Conservation (phyloP, 805 yeast genomes). For the Monosporozyma servazzii region DNA sequence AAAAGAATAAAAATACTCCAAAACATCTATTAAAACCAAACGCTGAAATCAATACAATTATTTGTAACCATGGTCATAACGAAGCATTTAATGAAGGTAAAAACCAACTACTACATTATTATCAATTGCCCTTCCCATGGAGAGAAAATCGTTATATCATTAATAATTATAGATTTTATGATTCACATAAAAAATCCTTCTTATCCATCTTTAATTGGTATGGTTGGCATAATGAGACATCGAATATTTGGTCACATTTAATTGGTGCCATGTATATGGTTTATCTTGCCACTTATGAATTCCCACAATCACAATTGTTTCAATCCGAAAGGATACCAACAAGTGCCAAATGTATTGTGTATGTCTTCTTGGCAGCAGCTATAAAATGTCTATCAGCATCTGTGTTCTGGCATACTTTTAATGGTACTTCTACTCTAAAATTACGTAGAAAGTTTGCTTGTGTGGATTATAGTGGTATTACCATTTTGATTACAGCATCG, state of each 20-base stretch:
- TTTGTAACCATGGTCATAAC: constrained; percentile 39
- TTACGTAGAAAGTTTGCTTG: constrained; percentile 77
- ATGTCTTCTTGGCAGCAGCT: constrained; percentile 61
- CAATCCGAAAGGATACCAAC: constrained; percentile 35
- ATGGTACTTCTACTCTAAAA: constrained; percentile 56
- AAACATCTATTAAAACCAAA: constrained; percentile 3
- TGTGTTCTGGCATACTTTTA: constrained; percentile 85
- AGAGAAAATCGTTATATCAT: constrained; percentile 82
- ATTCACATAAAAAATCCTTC: constrained; percentile 50
- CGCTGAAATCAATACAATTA: constrained; percentile 7
- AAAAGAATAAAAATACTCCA: constrained; percentile 2
- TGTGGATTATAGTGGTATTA: constrained; percentile 90
- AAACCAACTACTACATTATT: constrained; percentile 54
- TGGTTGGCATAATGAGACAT: constrained; percentile 71
- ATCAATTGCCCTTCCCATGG: constrained; percentile 88
- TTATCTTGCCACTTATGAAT: constrained; percentile 49
- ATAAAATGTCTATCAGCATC: constrained; percentile 72
- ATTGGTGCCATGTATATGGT: constrained; percentile 54
- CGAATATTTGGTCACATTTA: constrained; percentile 90
- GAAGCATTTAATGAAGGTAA: constrained; percentile 37
- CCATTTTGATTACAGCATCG: constrained; percentile 81
- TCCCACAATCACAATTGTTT: constrained; percentile 52
- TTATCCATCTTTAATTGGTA: constrained; percentile 44
- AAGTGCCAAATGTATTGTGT: constrained; percentile 36
- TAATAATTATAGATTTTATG: constrained; percentile 76